Evolutionary conservation across 306 rosid genomes (phyloP), one percentile per base, ranked within the genome.

Genomic region (Hippophae tibetana): DNA sequence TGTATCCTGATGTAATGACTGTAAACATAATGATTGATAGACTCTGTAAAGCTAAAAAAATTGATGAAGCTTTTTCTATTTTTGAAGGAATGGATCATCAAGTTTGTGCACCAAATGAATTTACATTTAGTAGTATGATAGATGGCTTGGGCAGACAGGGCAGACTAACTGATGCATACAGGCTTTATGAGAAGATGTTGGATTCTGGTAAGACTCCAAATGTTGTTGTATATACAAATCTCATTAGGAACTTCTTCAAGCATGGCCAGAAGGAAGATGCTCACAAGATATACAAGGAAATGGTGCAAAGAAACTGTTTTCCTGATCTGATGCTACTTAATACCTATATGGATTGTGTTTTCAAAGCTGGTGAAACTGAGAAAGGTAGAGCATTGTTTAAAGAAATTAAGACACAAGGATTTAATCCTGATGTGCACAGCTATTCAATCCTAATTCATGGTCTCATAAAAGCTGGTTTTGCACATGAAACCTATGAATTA

Each of bases 261-360:
- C 79, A 86, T 76, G 96, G 95, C 53, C 85, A 96, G 80, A 85
- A 83, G 70, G 93, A 85, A 75, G 96, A 92, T 75, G 98, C 92
- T 68, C 96, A 92, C 75, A 92, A 92, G 79, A 78, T 92, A 75
- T 92, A 85, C 82, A 81, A 83, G 53, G 96, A 92, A 79, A 87
- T 92, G 98, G 43, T 76, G 63, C 76, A 67, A 40, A 57, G 78
- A 50, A 81, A 95, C 13, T 83, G 87, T 68, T 79, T 83, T 67
- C 87, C 96, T 60, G 98, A 92, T 60, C 76, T 92, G 41, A 72
- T 71, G 79, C 96, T 87, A 46, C 86, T 92, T 56, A 92, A 92
- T 73, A 81, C 82, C 76, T 87, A 92, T 65, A 87, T 92, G 96
- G 98, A 92, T 71, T 87, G 95, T 68, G 81, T 81, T 71, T 81